phyloP scores from a whole-genome alignment of 257 asterid genomes.

The Haberlea rhodopensis region DNA sequence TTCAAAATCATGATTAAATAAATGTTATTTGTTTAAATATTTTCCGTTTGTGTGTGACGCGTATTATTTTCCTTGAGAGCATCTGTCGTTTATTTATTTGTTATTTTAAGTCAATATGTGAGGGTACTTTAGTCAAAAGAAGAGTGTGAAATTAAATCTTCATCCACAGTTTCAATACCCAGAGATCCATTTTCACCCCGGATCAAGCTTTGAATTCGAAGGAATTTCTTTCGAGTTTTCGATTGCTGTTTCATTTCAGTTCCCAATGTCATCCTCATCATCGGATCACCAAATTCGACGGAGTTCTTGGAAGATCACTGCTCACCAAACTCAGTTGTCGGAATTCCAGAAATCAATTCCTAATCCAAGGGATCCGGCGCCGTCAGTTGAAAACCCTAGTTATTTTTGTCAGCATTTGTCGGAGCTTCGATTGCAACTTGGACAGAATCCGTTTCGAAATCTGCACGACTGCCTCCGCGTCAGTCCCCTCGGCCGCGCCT shows the following conservation, averaged over 20 bases:
- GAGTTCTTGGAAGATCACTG: conserved; percentile 20
- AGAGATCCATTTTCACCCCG: not conserved
- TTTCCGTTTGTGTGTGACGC: too few species aligned
- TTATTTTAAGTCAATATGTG: too few species aligned
- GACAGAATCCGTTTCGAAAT: conserved; percentile 49
- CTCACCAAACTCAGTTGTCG: conserved; percentile 27
- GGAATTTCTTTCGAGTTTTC: conserved; percentile 10
- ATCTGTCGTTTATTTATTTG: too few species aligned
- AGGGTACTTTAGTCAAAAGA: too few species aligned
- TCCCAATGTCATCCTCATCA: conserved; percentile 35
- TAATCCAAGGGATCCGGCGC: conserved; percentile 22
- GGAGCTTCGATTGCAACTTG: conserved; percentile 58
- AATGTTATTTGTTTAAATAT: too few species aligned
- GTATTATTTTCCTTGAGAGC: too few species aligned
- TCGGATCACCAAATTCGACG: conserved; percentile 29
- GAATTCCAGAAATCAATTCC: conserved; percentile 17
- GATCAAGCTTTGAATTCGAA: conserved; percentile 15
- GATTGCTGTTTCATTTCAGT: too few species aligned
- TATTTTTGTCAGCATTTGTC: conserved; percentile 52
- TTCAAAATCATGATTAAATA: too few species aligned
- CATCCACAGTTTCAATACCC: too few species aligned
- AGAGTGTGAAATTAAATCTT: too few species aligned
- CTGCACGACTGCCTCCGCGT: conserved; percentile 41
- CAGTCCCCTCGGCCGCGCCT: conserved; percentile 62
- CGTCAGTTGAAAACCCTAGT: conserved; percentile 26